Base-by-base conservation (phyloP, 2,329 filamentous ascomycete genomes). In the Phialophora chinensis region DNA sequence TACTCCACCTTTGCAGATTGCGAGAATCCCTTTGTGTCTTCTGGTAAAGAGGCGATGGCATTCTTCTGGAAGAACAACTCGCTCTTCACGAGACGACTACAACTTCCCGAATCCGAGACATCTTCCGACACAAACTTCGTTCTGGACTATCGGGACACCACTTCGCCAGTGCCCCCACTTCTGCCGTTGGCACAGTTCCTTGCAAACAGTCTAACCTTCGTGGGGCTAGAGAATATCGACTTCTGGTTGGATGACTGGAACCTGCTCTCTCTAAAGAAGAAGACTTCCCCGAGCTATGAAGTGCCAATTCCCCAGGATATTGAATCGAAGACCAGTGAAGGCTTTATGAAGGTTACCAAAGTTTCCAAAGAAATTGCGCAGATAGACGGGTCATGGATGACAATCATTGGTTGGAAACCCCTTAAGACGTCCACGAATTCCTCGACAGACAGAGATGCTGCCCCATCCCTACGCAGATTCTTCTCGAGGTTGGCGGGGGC, bases 41-140 rank as follows among this genome's bases (percentile, higher is more conserved):
- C 94, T 0, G 95, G 95, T 0, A 87, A 86, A 69, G 90, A 96
- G 79, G 93, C 93, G 44, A 97, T 99, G 92, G 94, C 94, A 0
- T 99, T 99, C 76, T 99, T 97, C 81, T 99, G 95, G 96, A 98
- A 97, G 78, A 93, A 91, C n/a, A 98, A 98, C 77, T 92, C 92
- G 4, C 85, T 99, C 1, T 98, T 97, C 77, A 99, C 96, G 27
- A 90, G 93, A 73, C 91, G 92, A 72, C 85, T 95, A 25, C 88
- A 89, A 71, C 80, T 97, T 7, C 88, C 90, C 1, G 83, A 87
- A 54, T 86, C 87, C 27, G 85, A 92, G 74, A 80, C 84, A 17
- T 90, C 84, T 63, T 82, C 83, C 35, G 87, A 94, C 73, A 99
- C 96, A 1, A 91, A 90, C n/a, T 99, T 99, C 76, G 89, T 97